Evolutionary conservation across 1,284 basidiomycete genomes (phyloP).

Genomic region (Trichosporon coremiiforme): DNA sequence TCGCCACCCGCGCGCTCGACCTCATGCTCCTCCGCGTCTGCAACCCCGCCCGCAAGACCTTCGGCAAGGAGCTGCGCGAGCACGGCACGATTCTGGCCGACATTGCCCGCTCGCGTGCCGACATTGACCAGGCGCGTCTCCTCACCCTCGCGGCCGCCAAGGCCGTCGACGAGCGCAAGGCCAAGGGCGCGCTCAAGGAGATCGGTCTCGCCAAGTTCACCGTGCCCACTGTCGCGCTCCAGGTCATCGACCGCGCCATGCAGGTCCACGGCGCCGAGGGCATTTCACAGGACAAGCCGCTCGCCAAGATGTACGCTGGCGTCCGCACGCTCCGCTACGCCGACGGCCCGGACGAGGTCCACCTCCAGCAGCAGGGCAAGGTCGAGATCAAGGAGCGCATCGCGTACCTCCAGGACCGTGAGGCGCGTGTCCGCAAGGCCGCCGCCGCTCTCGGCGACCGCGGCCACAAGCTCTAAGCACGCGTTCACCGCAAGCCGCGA

Average conservation of each 20-base stretch:
- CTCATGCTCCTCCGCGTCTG: slow-evolving; percentile 89
- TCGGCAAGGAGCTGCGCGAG: slow-evolving; percentile 86
- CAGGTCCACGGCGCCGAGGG: slow-evolving; percentile 95
- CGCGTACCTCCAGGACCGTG: slow-evolving; percentile 26
- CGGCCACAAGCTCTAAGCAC: slow-evolving; percentile 19
- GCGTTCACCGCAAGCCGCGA: no score
- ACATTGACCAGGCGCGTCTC: slow-evolving; percentile 84
- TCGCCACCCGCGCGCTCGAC: slow-evolving; percentile 81
- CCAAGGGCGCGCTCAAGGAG: slow-evolving; percentile 94
- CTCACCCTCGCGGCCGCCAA: slow-evolving; percentile 91
- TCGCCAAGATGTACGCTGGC: slow-evolving; percentile 76
- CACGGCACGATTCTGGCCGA: slow-evolving; percentile 90
- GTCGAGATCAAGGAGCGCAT: slow-evolving; percentile 66
- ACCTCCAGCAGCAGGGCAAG: slow-evolving; percentile 91
- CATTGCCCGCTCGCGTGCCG: slow-evolving; percentile 87
- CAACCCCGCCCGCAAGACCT: slow-evolving; percentile 84
- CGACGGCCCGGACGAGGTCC: slow-evolving; percentile 92
- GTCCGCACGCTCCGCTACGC: slow-evolving; percentile 86
- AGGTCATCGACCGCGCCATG: slow-evolving; percentile 89
- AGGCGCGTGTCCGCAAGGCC: slow-evolving; percentile 22
- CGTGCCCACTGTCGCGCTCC: slow-evolving; percentile 83
- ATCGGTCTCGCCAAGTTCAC: slow-evolving; percentile 98
- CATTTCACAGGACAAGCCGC: slow-evolving; percentile 81
- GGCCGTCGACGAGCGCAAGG: slow-evolving; percentile 84
- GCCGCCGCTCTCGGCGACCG: slow-evolving; percentile 24